Percentiles rank a stretch among this genome's conserved stretches.
Evolutionary conservation across 306 rosid species (phyloP).

Genomic region (Argentina anserina): DNA sequence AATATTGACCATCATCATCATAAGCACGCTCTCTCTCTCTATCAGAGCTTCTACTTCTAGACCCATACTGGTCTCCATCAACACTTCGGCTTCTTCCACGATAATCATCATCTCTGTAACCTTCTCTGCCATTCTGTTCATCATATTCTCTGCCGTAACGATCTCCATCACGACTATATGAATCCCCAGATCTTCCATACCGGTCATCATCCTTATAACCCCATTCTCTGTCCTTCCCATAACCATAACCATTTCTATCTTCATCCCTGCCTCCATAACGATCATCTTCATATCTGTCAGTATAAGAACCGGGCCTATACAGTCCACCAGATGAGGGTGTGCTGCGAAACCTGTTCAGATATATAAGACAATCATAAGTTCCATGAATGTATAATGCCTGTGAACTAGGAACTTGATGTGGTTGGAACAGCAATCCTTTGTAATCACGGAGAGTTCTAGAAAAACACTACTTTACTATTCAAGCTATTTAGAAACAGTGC

Average conservation of each 20-base stretch:
- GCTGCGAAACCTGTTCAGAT: slow-evolving; percentile 68
- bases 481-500: background rate
- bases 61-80: slow-evolving; percentile 58
- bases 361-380: background rate
- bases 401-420: background rate
- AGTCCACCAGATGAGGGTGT: slow-evolving; percentile 60
- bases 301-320: slow-evolving; percentile 68
- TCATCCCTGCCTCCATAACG: slow-evolving; percentile 50
- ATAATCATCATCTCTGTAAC: slow-evolving; percentile 75
- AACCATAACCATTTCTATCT: slow-evolving; percentile 66
- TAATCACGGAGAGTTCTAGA: background rate
- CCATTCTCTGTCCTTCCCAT: slow-evolving; percentile 82
- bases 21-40: slow-evolving; percentile 57
- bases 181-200: slow-evolving; percentile 41
- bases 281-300: slow-evolving; percentile 81
- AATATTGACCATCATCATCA: slow-evolving; percentile 83
- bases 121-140: slow-evolving; percentile 68
- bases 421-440: background rate
- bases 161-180: slow-evolving; percentile 73
- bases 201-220: slow-evolving; percentile 79
- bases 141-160: slow-evolving; percentile 76
- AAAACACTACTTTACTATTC: background rate
- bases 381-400: background rate
- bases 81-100: slow-evolving; percentile 75
- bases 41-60: slow-evolving; percentile 83